A percentile compares a stretch with the other conserved stretches of the same genome.
phyloP scores from a whole-genome alignment of 2,329 filamentous ascomycete genomes.

The Shiraia sp. region DNA sequence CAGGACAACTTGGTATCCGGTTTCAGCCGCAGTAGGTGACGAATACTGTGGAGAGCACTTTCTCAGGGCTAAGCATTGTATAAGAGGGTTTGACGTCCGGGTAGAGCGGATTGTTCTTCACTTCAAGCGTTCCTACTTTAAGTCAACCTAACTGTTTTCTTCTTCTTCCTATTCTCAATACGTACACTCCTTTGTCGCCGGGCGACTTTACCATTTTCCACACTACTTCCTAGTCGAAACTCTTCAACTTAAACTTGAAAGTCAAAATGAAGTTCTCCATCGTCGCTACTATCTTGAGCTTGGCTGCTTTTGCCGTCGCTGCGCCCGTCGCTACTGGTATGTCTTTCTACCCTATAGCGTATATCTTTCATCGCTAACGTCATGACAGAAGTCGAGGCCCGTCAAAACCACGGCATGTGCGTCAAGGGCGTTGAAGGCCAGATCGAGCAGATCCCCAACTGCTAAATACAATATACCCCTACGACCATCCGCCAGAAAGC shows the following conservation, averaged over 20 bases:
- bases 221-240: background rate
- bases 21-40: conserved; percentile 32
- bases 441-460: conserved; percentile 27
- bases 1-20: conserved; percentile 36
- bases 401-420: conserved; percentile 45
- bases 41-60: conserved; percentile 6
- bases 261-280: conserved; percentile 43
- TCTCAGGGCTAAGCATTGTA: conserved; percentile 20
- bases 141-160: conserved; percentile 16
- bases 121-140: conserved; percentile 17
- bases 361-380: conserved; percentile 11
- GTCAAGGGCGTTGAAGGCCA: conserved; percentile 25
- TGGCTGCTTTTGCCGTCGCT: conserved; percentile 39
- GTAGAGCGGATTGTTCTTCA: conserved; percentile 17
- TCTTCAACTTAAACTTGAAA: background rate
- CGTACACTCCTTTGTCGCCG: conserved; percentile 39
- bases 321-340: conserved; percentile 34
- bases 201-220: conserved; percentile 31
- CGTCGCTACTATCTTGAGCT: conserved; percentile 38
- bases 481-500: too few species aligned
- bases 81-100: conserved; percentile 24
- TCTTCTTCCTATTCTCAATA: conserved; percentile 13
- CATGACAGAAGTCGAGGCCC: conserved; percentile 25
- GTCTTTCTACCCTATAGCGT: background rate
- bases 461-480: conserved; percentile 20